phyloP scores from a whole-genome alignment of 2,329 filamentous ascomycete genomes.

The Aspergillus versicolor region DNA sequence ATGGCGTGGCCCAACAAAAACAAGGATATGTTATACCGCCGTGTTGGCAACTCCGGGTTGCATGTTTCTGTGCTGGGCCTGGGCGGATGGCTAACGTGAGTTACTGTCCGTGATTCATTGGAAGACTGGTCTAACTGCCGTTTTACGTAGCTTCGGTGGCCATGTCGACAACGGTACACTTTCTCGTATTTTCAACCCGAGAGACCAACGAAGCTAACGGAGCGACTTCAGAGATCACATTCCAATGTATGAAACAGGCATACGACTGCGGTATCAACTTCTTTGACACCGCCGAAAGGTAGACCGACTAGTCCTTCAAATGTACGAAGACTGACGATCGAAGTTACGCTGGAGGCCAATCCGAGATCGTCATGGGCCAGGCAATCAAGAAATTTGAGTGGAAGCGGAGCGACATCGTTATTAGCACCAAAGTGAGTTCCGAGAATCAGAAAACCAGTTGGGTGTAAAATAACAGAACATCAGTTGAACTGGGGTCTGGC shows the following conservation, averaged over 20 bases:
- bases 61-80: constrained; percentile 72
- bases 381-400: constrained; percentile 57
- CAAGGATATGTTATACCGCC: constrained; percentile 66
- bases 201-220: no score
- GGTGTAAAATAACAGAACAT: not conserved
- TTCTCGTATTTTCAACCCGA: no score
- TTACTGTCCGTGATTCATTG: not conserved
- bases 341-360: constrained; percentile 49
- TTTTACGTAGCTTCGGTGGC: constrained; percentile 1
- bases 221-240: constrained; percentile 19
- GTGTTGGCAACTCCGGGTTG: constrained; percentile 68
- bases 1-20: constrained; percentile 28
- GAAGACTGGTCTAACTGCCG: not conserved
- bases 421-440: constrained; percentile 31
- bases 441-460: no score
- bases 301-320: no score
- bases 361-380: constrained; percentile 55
- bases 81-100: constrained; percentile 45
- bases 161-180: constrained; percentile 4
- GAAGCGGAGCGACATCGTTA: constrained; percentile 54
- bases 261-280: constrained; percentile 60
- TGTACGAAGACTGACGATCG: not conserved
- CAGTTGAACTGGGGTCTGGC: constrained; percentile 63
- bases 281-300: constrained; percentile 59
- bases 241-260: constrained; percentile 50